These are phyloP conservation scores for Aspergillus campestris DNA, from an alignment of 495 filamentous ascomycete genomes.

Conservation along the genomic window DNA sequence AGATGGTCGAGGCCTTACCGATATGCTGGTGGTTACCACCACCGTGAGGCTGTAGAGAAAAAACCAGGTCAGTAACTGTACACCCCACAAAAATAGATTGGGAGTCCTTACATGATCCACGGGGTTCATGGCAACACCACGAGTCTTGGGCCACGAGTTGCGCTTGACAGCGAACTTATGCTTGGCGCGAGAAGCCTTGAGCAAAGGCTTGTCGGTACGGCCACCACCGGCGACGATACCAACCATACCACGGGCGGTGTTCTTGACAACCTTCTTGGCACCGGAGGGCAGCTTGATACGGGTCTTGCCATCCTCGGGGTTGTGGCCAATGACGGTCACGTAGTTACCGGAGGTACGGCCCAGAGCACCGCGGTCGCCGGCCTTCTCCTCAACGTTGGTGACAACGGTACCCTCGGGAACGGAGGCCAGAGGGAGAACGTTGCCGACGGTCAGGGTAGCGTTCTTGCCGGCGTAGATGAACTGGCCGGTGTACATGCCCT, in stretches of 20 bases:
- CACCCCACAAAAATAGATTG: neutral
- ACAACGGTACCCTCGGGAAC: constrained; percentile 98
- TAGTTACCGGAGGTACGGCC: constrained; percentile 98
- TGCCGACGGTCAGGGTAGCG: constrained; percentile 88
- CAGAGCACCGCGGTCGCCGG: constrained; percentile 90
- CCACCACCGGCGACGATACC: constrained; percentile 99
- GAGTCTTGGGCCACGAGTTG: constrained; percentile 99
- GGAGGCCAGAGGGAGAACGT: constrained; percentile 86
- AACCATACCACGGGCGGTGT: constrained; percentile 91
- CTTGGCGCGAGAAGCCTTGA: constrained; percentile 98
- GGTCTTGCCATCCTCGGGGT: constrained; percentile 98
- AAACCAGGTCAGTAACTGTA: constrained; percentile 21
- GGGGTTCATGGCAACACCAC: constrained; percentile 99
- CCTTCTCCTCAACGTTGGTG: constrained; percentile 98
- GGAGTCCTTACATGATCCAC: constrained; percentile 77
- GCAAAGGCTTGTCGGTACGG: constrained; percentile 96
- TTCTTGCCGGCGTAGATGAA: constrained; percentile 99
- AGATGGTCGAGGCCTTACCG: constrained; percentile 99
- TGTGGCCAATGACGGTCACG: constrained; percentile 97
- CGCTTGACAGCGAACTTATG: constrained; percentile 99
- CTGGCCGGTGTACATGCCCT: constrained; percentile 99
- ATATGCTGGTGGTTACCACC: constrained; percentile 99
- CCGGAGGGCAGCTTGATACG: constrained; percentile 97
- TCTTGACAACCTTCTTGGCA: constrained; percentile 97
- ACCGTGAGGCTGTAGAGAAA: constrained; percentile 73